These are phyloP conservation scores for Septoria petroselini DNA, from an alignment of 2,329 filamentous ascomycete species.

Conservation along the genomic window DNA sequence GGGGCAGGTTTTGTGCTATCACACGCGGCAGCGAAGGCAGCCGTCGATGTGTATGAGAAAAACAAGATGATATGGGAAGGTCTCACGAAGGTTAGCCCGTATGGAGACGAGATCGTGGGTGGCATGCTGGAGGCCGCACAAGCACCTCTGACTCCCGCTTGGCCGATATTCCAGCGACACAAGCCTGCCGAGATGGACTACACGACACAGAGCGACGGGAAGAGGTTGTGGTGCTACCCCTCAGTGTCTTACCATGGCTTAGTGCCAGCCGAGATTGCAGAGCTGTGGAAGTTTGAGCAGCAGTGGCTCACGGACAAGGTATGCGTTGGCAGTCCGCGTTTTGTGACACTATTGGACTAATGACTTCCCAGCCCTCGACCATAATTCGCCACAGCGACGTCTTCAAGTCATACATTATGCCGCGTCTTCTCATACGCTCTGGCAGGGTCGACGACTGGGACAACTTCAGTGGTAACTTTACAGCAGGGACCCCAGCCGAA, in stretches of 20 bases:
- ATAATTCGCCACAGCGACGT: constrained; percentile 29
- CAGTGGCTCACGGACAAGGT: constrained; percentile 26
- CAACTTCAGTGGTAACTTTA: constrained; percentile 25
- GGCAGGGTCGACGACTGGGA: constrained; percentile 32
- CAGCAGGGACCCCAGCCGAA: constrained; percentile 1
- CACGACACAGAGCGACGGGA: constrained; percentile 33
- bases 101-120: constrained; percentile 31
- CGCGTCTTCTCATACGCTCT: constrained; percentile 24
- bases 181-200: constrained; percentile 41
- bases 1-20: constrained; percentile 46
- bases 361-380: neutral
- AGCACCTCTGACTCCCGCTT: constrained; percentile 23
- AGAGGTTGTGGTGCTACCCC: constrained; percentile 33
- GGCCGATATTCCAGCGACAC: constrained; percentile 32
- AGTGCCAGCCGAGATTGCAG: constrained; percentile 24
- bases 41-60: constrained; percentile 40
- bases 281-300: constrained; percentile 34
- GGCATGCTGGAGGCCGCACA: constrained; percentile 27
- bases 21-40: constrained; percentile 37
- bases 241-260: constrained; percentile 31
- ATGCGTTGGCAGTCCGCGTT: neutral
- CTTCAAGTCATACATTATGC: constrained; percentile 29
- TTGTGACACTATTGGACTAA: neutral
- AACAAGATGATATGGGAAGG: constrained; percentile 37
- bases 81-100: constrained; percentile 27